These are phyloP conservation scores for Didymella lethalis DNA, from an alignment of 2,329 filamentous ascomycete species.

Conservation along the genomic window DNA sequence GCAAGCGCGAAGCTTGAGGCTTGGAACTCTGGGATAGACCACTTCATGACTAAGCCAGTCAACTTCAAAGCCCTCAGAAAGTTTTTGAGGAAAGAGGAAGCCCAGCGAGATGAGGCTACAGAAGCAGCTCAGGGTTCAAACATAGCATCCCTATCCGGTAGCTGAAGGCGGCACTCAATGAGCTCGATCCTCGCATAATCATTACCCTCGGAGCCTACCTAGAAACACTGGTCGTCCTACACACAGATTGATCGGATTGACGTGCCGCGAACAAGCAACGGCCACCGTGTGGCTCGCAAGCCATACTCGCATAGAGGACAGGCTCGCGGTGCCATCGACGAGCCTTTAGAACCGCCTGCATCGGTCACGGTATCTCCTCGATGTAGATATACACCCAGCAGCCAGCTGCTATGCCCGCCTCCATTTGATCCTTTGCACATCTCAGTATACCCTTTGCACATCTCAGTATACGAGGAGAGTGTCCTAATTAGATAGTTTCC, in stretches of 20 bases:
- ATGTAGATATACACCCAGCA: background rate
- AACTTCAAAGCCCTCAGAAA: constrained; percentile 37
- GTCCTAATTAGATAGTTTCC: background rate
- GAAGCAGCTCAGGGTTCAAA: background rate
- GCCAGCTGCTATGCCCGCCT: background rate
- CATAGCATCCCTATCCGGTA: background rate
- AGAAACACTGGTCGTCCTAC: background rate
- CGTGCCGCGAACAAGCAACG: background rate
- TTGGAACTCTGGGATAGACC: constrained; percentile 39
- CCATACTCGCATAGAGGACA: background rate
- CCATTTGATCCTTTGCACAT: background rate
- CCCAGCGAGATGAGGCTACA: constrained; percentile 5
- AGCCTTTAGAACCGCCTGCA: background rate
- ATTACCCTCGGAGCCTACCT: background rate
- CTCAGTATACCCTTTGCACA: background rate
- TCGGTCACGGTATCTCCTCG: background rate
- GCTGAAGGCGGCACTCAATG: background rate
- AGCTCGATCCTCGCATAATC: background rate
- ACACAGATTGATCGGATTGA: background rate
- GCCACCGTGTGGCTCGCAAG: no score
- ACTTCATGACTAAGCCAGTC: constrained; percentile 47
- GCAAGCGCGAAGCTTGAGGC: constrained; percentile 39
- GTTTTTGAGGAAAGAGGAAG: constrained; percentile 23
- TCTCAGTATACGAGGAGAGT: background rate
- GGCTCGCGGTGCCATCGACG: background rate